These are phyloP conservation scores for Parascedosporium putredinis DNA, from an alignment of 2,329 filamentous ascomycete species.

Conservation along the genomic window DNA sequence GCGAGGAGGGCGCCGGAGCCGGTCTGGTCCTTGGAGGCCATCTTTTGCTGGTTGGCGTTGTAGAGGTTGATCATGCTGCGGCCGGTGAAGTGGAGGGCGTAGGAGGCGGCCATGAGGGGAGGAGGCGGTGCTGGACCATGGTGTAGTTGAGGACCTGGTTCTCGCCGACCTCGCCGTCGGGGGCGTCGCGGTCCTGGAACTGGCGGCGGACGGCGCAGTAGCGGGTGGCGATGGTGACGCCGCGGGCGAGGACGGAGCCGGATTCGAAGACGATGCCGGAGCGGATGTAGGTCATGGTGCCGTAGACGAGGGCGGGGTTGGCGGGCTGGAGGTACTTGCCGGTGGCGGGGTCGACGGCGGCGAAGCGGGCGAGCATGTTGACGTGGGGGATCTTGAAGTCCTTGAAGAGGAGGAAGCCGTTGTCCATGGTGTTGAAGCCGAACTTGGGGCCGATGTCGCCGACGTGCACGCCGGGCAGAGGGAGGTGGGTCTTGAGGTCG, in stretches of 20 bases:
- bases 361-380: conserved; percentile 65
- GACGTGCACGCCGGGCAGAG: conserved; percentile 59
- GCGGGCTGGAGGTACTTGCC: conserved; percentile 58
- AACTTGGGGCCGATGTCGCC: conserved; percentile 77
- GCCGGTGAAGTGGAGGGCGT: conserved; percentile 71
- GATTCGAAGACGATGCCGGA: conserved; percentile 65
- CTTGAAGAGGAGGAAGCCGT: conserved; percentile 70
- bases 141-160: conserved; percentile 72
- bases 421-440: conserved; percentile 74
- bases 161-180: conserved; percentile 46
- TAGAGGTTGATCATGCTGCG: conserved; percentile 67
- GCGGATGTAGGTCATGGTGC: conserved; percentile 66
- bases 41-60: conserved; percentile 59
- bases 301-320: conserved; percentile 59
- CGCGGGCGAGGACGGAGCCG: conserved; percentile 59
- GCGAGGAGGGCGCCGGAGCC: conserved; percentile 55
- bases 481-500: conserved; percentile 58
- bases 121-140: conserved; percentile 65
- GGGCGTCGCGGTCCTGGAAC: conserved; percentile 64
- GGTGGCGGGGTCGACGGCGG: conserved; percentile 56
- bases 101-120: conserved; percentile 66
- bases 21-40: conserved; percentile 57
- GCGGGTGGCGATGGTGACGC: conserved; percentile 67
- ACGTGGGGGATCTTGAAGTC: conserved; percentile 64
- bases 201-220: conserved; percentile 67